These are phyloP conservation scores for Eucalyptus caleyi DNA, from an alignment of 345 rosid genomes.

Conservation along the genomic window DNA sequence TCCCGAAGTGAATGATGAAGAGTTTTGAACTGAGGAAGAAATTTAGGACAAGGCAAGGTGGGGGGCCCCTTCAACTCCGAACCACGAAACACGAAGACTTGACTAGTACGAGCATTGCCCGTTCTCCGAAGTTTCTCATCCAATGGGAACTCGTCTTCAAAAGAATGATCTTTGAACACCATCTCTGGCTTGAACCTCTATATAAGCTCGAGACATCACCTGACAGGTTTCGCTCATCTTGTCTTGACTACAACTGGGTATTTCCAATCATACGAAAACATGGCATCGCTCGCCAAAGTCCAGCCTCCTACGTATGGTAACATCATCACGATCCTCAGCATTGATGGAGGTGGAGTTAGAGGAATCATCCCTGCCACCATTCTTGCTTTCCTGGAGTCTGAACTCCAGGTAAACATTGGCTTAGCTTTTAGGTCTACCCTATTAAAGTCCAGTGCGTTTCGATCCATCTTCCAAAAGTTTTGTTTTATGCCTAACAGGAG, in stretches of 20 bases:
- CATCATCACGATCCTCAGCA: conserved; percentile 49
- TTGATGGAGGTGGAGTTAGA: conserved; percentile 75
- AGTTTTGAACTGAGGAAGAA: not conserved
- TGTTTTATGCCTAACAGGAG: not conserved
- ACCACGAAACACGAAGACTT: not conserved
- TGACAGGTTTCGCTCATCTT: not conserved
- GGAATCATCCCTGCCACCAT: conserved; percentile 58
- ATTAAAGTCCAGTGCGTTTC: not conserved
- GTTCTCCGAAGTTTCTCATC: not conserved
- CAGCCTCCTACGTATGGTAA: conserved; percentile 34
- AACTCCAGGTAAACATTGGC: conserved; percentile 51
- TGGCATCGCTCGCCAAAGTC: not conserved
- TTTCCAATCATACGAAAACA: not conserved
- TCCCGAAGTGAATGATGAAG: not conserved
- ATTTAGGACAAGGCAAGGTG: not conserved
- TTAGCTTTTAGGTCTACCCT: not conserved
- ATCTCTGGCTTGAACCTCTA: not conserved
- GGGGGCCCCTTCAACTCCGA: not conserved
- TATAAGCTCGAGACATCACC: not conserved
- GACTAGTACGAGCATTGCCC: not conserved
- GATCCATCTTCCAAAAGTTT: not conserved
- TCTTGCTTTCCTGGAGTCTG: conserved; percentile 48
- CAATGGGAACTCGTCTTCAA: not conserved
- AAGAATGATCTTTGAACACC: not conserved
- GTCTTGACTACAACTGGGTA: not conserved